These are phyloP conservation scores for Panicum hallii DNA, from an alignment of 202 grass and related monocot genomes.

Conservation along the genomic window DNA sequence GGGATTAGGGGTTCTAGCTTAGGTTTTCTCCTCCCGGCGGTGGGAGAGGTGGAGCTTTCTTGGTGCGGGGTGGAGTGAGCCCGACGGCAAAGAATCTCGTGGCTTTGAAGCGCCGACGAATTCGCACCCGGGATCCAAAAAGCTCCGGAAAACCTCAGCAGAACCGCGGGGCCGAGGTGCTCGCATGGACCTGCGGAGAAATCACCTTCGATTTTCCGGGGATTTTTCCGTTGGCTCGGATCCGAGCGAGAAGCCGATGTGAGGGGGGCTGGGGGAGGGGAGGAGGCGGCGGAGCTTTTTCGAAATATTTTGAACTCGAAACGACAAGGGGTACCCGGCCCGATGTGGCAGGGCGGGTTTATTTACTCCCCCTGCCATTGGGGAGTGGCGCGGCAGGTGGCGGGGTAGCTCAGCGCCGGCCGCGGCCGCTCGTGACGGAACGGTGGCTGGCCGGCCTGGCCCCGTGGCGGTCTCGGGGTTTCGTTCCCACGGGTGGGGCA, in stretches of 20 bases:
- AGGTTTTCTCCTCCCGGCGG: conserved; percentile 1
- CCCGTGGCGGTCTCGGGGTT: background rate
- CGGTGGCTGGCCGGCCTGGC: background rate
- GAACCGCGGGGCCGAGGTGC: background rate
- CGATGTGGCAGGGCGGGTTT: no score
- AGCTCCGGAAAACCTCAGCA: conserved; percentile 11
- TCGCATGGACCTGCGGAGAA: background rate
- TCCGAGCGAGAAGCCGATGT: conserved; percentile 42
- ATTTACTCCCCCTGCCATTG: background rate
- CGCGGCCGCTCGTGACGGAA: background rate
- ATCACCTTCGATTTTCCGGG: background rate
- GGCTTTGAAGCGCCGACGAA: conserved; percentile 59
- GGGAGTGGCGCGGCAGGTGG: background rate
- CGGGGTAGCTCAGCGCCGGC: background rate
- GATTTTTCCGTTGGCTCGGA: conserved; percentile 28
- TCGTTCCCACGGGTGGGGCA: background rate
- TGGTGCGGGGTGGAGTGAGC: conserved; percentile 61
- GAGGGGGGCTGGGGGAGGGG: background rate
- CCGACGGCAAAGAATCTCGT: conserved; percentile 70
- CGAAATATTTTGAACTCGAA: conserved; percentile 68
- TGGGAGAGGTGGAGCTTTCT: conserved; percentile 65
- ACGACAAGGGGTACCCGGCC: conserved; percentile 30
- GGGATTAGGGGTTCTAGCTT: conserved; percentile 41
- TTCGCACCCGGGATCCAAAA: conserved; percentile 22
- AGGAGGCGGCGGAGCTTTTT: conserved; percentile 53